Base-by-base conservation (phyloP, 2,329 filamentous ascomycete genomes). In the Chaetomiaceae sp. region DNA sequence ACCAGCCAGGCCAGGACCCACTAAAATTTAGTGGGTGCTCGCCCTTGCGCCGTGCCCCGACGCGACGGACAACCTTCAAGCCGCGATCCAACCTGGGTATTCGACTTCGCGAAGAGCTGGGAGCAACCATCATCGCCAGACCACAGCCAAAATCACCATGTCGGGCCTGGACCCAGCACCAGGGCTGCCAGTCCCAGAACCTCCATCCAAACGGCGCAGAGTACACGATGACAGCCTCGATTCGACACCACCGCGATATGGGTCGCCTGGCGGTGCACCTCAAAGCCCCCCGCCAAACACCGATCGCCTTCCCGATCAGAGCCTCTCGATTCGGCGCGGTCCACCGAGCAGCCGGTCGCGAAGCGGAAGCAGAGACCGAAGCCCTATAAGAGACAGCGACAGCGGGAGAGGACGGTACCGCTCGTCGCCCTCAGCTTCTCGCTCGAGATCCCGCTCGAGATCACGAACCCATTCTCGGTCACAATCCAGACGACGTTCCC, bases 131-230 rank as follows among this genome's bases (percentile, higher is more conserved):
- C 20, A 29, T 19, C 19, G 29, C 40, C 17, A 22, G 25, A 52
- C 34, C 23, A 20, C 22, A 23, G 14, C 37, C 25, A 39, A 38
- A 40, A 31, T 14, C n/a, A 17, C 4, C 44, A 71, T 71, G 68
- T 56, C 67, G 19, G 63, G 62, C 25, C 48, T 62, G 34, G 62
- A 65, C 44, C 48, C 63, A 25, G 53, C 61, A 44, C 51, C 57
- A 46, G 61, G 51, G 36, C 53, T 55, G 3, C 48, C 63, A 23
- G 53, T 57, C 20, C 54, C 63, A 12, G 69, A 64, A 29, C 70
- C 71, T 15, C 69, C 71, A 12, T 66, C 71, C 8, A 75, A 75
- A 59, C 68, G 72, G 29, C 71, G 73, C 54, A 71, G 69, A 62
- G 65, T 74, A 33, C 61, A 67, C 56, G 69, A 73, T 46, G 74